Evolutionary conservation across 2,329 filamentous ascomycete genomes (phyloP).

Genomic region (Fusarium ambrosium): DNA sequence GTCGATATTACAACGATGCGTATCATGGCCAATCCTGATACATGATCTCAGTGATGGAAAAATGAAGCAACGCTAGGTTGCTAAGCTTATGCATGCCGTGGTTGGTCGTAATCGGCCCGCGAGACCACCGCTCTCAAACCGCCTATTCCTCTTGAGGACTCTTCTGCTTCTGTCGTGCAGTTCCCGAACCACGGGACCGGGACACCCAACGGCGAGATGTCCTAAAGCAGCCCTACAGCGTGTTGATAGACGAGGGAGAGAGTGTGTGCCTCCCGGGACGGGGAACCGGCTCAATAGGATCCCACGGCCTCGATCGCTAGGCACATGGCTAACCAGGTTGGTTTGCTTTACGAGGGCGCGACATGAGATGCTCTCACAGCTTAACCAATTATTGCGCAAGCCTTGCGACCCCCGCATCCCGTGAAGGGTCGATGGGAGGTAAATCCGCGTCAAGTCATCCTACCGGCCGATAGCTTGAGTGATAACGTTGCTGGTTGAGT

Average conservation of each 20-base stretch:
- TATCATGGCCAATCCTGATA: constrained; percentile 19
- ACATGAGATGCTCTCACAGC: constrained; percentile 8
- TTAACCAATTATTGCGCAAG: constrained; percentile 1
- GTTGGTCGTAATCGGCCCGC: constrained; percentile 31
- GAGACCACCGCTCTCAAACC: constrained; percentile 16
- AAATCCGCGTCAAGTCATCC: neutral
- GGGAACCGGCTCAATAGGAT: constrained; percentile 25
- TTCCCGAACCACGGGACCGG: constrained; percentile 37
- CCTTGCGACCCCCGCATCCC: constrained; percentile 15
- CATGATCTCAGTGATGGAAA: constrained; percentile 1
- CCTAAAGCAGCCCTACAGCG: constrained; percentile 23
- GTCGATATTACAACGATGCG: constrained; percentile 7
- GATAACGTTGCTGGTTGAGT: constrained; percentile 17
- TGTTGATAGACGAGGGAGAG: constrained; percentile 9
- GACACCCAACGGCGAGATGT: constrained; percentile 22
- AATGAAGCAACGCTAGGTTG: neutral
- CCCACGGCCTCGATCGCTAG: constrained; percentile 13
- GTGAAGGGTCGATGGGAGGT: neutral
- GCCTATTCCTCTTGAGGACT: constrained; percentile 14
- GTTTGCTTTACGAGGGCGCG: constrained; percentile 9
- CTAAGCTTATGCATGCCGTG: neutral
- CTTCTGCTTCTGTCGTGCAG: constrained; percentile 30
- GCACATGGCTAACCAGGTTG: constrained; percentile 26
- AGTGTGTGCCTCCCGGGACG: neutral
- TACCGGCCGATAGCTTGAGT: neutral